Evolutionary conservation across 163 green algal genomes (phyloP).

Genomic region (Scenedesmus sp.): DNA sequence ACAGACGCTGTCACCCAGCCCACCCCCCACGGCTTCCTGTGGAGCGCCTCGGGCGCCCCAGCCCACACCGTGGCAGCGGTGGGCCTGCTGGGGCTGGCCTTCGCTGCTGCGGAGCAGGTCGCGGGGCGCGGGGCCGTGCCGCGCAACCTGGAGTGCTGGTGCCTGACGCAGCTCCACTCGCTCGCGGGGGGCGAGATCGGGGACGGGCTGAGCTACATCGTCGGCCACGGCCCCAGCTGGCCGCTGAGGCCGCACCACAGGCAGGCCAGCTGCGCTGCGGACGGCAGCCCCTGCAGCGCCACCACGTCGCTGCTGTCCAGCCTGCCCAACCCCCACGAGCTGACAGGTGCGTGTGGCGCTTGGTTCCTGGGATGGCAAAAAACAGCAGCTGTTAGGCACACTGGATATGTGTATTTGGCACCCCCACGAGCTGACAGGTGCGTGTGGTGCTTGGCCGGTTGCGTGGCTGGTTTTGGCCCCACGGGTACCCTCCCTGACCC

Average conservation of each 20-base stretch:
- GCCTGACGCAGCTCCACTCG: neutral
- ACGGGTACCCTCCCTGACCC: too few relatives aligned
- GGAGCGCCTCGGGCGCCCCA: neutral
- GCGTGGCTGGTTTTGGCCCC: too few relatives aligned
- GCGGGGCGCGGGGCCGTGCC: neutral
- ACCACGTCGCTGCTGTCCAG: neutral
- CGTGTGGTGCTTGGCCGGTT: too few relatives aligned
- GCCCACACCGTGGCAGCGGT: conserved; percentile 1
- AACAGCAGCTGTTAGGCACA: too few relatives aligned
- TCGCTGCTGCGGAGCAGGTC: neutral
- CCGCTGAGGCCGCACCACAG: neutral
- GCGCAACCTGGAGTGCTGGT: conserved; percentile 2
- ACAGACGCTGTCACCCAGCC: neutral
- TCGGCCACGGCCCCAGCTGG: neutral
- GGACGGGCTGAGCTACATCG: neutral
- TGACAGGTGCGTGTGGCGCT: neutral
- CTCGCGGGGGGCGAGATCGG: neutral
- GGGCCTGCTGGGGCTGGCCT: neutral
- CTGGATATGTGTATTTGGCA: neutral
- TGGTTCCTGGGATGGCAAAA: too few relatives aligned
- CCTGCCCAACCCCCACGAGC: neutral
- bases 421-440: neutral
- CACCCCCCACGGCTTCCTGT: conserved; percentile 7
- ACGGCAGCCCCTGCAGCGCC: neutral
- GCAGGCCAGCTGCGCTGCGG: conserved; percentile 16